Evolutionary conservation across 495 filamentous ascomycete genomes (phyloP).

Genomic region (Xylaria telfairii): DNA sequence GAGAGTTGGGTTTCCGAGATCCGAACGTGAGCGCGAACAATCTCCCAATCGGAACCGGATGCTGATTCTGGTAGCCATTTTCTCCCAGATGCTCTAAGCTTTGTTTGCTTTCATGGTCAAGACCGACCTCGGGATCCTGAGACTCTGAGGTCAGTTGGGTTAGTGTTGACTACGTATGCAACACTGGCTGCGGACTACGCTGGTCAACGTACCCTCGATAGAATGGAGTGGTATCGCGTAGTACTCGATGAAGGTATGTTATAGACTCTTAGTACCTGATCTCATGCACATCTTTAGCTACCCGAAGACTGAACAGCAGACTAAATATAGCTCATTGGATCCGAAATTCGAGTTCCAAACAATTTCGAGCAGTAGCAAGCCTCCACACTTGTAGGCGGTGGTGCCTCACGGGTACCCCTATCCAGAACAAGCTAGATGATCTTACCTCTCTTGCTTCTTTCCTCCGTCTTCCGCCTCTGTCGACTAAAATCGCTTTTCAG

Average conservation of each 20-base stretch:
- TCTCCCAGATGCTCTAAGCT: not conserved
- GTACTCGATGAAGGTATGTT: conserved; percentile 61
- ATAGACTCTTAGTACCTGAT: not conserved
- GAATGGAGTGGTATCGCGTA: conserved; percentile 79
- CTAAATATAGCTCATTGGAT: conserved; percentile 67
- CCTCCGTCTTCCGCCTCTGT: conserved; percentile 65
- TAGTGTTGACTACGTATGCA: conserved; percentile 10
- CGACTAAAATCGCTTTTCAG: not conserved
- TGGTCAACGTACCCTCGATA: conserved; percentile 59
- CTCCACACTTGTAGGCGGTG: conserved; percentile 72
- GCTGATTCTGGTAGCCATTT: conserved; percentile 14
- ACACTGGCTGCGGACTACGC: conserved; percentile 32
- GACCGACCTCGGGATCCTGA: conserved; percentile 1
- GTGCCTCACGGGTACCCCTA: conserved; percentile 81
- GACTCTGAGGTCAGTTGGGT: not conserved
- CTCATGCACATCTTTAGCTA: not conserved
- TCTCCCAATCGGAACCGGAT: not conserved
- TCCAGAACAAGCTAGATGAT: conserved; percentile 81
- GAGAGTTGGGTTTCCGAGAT: conserved; percentile 12
- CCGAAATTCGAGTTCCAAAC: conserved; percentile 69
- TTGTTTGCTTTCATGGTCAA: conserved; percentile 2
- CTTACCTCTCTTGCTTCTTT: conserved; percentile 77
- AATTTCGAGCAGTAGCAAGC: conserved; percentile 68
- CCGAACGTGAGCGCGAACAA: conserved; percentile 2
- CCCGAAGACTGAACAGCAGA: not conserved